Percentiles rank a stretch among this genome's conserved stretches.
Evolutionary conservation across 176 grass and related monocot species (phyloP).

Genomic region (Dactylis glomerata): DNA sequence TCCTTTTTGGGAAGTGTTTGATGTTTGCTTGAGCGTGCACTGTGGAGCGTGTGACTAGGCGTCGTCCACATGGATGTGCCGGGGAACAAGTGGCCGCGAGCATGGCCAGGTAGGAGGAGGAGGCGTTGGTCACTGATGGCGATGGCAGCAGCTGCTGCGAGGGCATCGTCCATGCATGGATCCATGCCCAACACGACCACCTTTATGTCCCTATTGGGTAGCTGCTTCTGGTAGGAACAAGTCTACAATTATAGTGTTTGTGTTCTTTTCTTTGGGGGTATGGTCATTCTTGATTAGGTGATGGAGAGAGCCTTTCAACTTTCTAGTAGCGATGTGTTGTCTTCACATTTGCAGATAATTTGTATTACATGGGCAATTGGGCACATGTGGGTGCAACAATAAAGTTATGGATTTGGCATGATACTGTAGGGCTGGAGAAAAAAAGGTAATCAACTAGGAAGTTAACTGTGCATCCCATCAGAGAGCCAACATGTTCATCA

Average conservation of each 20-base stretch:
- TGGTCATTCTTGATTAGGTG: background rate
- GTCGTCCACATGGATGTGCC: constrained; percentile 25
- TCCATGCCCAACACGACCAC: background rate
- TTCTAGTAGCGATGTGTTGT: background rate
- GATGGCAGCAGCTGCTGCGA: background rate
- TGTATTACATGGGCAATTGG: too few species aligned
- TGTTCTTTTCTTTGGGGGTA: background rate
- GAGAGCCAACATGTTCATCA: background rate
- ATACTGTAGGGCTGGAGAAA: background rate
- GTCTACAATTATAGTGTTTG: constrained; percentile 13
- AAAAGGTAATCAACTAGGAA: background rate
- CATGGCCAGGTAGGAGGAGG: constrained; percentile 33
- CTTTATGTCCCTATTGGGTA: constrained; percentile 26
- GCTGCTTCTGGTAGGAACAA: constrained; percentile 1
- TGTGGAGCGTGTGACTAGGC: constrained; percentile 3
- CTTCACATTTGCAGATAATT: background rate
- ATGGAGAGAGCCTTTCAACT: background rate
- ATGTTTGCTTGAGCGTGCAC: background rate
- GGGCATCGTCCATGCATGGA: background rate
- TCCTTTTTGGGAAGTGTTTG: background rate
- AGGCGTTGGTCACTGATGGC: background rate
- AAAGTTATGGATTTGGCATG: background rate
- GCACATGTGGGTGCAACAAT: background rate
- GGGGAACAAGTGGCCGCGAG: constrained; percentile 26
- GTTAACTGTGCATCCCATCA: background rate